These are phyloP conservation scores for Monilinia fructicola DNA, from an alignment of 2,329 filamentous ascomycete species.

Conservation along the genomic window DNA sequence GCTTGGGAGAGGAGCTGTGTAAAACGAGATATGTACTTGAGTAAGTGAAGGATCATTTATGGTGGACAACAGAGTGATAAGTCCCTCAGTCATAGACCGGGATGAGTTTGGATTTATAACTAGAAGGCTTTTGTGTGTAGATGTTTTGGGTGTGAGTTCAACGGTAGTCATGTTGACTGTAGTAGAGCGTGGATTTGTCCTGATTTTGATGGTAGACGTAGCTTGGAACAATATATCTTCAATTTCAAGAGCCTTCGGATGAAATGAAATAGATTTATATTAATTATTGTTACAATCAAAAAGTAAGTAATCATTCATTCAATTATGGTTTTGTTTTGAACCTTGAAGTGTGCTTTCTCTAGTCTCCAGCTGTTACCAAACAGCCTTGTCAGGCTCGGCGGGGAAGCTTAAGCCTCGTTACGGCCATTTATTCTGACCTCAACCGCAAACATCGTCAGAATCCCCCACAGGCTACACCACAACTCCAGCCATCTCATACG, in stretches of 20 bases:
- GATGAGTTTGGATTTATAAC: conserved; percentile 82
- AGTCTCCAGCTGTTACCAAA: background rate
- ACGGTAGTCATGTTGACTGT: conserved; percentile 7
- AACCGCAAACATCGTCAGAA: conserved; percentile 33
- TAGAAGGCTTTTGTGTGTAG: conserved; percentile 52
- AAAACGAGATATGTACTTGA: conserved; percentile 35
- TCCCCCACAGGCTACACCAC: conserved; percentile 21
- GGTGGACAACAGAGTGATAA: conserved; percentile 51
- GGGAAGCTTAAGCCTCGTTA: conserved; percentile 20
- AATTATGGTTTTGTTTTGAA: background rate
- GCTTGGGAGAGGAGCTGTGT: conserved; percentile 61
- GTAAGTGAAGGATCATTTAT: conserved; percentile 25
- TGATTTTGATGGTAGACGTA: background rate
- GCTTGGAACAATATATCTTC: background rate
- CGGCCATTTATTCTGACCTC: conserved; percentile 23
- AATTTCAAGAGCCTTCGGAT: background rate
- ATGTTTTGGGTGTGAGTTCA: background rate
- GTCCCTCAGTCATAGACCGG: conserved; percentile 65
- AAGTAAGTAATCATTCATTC: background rate
- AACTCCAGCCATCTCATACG: conserved; percentile 21
- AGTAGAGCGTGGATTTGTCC: background rate
- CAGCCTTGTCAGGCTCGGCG: conserved; percentile 17
- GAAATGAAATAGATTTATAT: background rate
- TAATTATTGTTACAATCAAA: too few species aligned
- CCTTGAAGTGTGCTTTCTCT: background rate